These are phyloP conservation scores for Beauveria scarabaeidicola DNA, from an alignment of 2,329 filamentous ascomycete genomes.

Conservation along the genomic window DNA sequence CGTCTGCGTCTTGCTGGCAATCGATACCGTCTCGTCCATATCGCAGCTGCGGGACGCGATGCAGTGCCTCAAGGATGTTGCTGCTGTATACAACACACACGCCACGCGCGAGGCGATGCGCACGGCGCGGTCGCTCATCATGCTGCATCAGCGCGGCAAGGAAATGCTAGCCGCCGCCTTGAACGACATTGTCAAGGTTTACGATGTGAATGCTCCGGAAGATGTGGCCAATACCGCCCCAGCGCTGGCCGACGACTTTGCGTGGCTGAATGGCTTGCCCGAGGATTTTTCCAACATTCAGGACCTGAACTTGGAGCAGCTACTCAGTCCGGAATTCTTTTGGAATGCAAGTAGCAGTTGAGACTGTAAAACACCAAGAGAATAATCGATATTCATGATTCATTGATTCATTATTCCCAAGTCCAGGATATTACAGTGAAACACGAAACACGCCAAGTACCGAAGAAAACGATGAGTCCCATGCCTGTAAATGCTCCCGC, in stretches of 20 bases:
- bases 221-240: conserved; percentile 11
- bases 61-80: conserved; percentile 34
- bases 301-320: conserved; percentile 35
- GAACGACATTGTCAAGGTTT: conserved; percentile 28
- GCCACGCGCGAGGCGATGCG: conserved; percentile 44
- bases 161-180: conserved; percentile 33
- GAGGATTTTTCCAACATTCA: conserved; percentile 35
- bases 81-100: conserved; percentile 34
- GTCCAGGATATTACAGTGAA: neutral
- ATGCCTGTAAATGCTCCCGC: neutral
- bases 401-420: neutral
- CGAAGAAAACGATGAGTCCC: neutral
- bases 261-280: conserved; percentile 34
- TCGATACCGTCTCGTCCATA: conserved; percentile 42
- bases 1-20: conserved; percentile 45
- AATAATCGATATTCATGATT: neutral
- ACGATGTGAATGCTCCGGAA: conserved; percentile 22
- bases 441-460: neutral
- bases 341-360: conserved; percentile 12
- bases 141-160: conserved; percentile 42
- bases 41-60: conserved; percentile 42
- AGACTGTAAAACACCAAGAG: neutral
- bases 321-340: conserved; percentile 20
- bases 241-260: conserved; percentile 24
- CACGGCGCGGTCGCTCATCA: conserved; percentile 44